Evolutionary conservation across 306 rosid species (phyloP).

Genomic region (Bauhinia variegata): DNA sequence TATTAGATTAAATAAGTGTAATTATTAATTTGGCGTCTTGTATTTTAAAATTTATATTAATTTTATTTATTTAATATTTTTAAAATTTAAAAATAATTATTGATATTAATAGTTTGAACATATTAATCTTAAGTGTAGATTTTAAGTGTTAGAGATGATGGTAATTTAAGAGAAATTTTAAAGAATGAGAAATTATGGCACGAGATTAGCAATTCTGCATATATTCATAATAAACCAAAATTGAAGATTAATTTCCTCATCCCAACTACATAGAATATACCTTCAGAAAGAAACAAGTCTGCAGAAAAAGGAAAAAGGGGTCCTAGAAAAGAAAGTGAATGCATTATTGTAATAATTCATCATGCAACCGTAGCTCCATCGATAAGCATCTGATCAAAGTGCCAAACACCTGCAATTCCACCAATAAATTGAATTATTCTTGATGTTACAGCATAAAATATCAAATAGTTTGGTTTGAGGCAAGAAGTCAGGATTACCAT

Average conservation of each 20-base stretch:
- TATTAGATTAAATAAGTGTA: too few relatives aligned
- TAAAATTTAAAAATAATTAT: too few relatives aligned
- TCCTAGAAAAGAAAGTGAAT: too few relatives aligned
- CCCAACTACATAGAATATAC: background rate
- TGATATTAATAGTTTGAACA: too few relatives aligned
- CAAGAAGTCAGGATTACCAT: conserved; percentile 35
- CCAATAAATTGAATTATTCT: background rate
- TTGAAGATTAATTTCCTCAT: background rate
- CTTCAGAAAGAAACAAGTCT: background rate
- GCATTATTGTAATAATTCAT: background rate
- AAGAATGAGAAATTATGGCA: too few relatives aligned
- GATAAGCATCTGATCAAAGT: conserved; percentile 50
- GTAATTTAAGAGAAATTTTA: too few relatives aligned
- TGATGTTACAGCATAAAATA: background rate
- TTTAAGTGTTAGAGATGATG: too few relatives aligned
- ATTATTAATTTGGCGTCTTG: too few relatives aligned
- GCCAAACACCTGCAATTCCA: conserved; percentile 48
- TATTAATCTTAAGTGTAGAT: too few relatives aligned
- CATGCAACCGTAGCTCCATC: conserved; percentile 34
- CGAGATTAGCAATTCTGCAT: background rate
- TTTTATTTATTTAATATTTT: too few relatives aligned
- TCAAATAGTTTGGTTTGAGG: background rate
- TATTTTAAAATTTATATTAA: too few relatives aligned
- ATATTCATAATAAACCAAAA: background rate
- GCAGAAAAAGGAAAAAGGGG: background rate